Evolutionary conservation across 805 yeast genomes (phyloP).

Genomic region (Candida arabinofermentans): DNA sequence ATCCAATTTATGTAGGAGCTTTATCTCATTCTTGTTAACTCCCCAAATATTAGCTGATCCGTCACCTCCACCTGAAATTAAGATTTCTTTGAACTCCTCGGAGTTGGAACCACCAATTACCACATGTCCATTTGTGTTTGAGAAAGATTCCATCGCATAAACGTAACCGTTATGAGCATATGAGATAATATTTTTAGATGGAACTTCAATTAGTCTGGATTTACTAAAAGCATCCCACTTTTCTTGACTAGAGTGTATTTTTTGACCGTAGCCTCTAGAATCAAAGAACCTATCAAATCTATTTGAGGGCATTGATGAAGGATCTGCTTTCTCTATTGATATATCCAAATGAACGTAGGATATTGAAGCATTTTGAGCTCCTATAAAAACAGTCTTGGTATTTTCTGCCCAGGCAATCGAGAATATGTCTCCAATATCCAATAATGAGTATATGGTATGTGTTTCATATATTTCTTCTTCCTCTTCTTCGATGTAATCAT

Average conservation of each 20-base stretch:
- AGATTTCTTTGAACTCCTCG: slow-evolving; percentile 31
- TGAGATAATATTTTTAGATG: slow-evolving; percentile 56
- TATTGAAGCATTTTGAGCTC: slow-evolving; percentile 89
- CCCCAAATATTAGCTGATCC: slow-evolving; percentile 85
- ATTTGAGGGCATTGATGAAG: slow-evolving; percentile 50
- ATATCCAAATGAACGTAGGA: slow-evolving; percentile 56
- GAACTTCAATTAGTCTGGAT: slow-evolving; percentile 58
- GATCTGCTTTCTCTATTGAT: slow-evolving; percentile 22
- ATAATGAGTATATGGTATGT: slow-evolving; percentile 74
- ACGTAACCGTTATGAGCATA: slow-evolving; percentile 94
- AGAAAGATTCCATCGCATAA: slow-evolving; percentile 54
- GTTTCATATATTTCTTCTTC: slow-evolving; percentile 25
- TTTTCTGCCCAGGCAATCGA: slow-evolving; percentile 67
- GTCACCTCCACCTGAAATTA: slow-evolving; percentile 86
- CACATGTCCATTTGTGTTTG: slow-evolving; percentile 16
- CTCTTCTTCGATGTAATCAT: background rate
- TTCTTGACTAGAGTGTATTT: slow-evolving; percentile 14
- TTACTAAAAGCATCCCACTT: slow-evolving; percentile 17
- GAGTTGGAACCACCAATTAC: slow-evolving; percentile 21
- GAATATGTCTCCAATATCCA: slow-evolving; percentile 93
- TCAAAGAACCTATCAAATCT: slow-evolving; percentile 85
- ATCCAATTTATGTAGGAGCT: slow-evolving; percentile 40
- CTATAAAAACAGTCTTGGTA: slow-evolving; percentile 65
- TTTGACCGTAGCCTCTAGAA: slow-evolving; percentile 71
- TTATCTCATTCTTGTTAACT: slow-evolving; percentile 25